Evolutionary conservation across 2,329 filamentous ascomycete species (phyloP).

Genomic region (Mariannaea elegans): DNA sequence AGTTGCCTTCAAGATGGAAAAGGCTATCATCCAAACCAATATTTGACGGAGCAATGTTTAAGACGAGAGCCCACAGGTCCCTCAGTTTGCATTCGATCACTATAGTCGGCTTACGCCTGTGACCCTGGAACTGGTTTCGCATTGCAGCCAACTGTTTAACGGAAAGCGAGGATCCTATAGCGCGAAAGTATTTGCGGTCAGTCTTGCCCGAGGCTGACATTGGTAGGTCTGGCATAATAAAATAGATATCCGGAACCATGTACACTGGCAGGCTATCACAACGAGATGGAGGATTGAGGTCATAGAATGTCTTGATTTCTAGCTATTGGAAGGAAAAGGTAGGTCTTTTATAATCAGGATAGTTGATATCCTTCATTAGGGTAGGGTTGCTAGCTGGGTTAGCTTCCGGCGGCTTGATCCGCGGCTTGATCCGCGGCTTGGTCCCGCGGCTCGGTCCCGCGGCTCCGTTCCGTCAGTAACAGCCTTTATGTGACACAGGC

Average conservation of each 20-base stretch:
- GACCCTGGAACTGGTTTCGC: not conserved
- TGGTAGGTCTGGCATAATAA: not conserved
- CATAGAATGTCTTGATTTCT: no score
- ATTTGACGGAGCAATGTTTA: not conserved
- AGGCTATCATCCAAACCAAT: constrained; percentile 45
- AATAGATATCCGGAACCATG: not conserved
- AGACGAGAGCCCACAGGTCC: not conserved
- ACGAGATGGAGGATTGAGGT: no score
- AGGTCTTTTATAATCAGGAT: no score
- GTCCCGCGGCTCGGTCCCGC: no score
- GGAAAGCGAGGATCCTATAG: not conserved
- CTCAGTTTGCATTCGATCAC: not conserved
- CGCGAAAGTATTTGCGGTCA: not conserved
- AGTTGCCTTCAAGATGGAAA: constrained; percentile 41
- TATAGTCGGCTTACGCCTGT: not conserved
- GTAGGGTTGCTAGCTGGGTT: no score
- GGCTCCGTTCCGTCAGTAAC: no score
- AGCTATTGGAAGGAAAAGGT: no score
- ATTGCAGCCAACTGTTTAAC: not conserved
- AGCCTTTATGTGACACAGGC: no score
- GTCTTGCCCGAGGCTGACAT: not conserved
- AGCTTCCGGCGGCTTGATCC: no score
- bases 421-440: no score
- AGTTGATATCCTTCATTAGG: no score
- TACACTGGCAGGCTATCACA: not conserved